Base-by-base conservation (phyloP, 371 early-diverging fungal genomes). In the Mortierella sp. region DNA sequence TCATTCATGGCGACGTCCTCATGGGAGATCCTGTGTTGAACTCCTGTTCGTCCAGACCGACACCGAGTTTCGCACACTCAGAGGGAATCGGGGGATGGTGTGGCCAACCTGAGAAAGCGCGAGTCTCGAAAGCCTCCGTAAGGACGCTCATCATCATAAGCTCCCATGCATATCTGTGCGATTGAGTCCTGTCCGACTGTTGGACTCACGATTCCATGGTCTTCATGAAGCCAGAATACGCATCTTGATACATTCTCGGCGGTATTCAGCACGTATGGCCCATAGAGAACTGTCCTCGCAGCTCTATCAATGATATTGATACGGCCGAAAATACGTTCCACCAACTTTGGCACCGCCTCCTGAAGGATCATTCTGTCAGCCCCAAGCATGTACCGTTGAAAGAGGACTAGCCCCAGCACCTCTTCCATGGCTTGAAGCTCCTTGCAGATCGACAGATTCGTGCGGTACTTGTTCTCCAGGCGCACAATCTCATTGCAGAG, bases 301-400 rank as follows among this genome's bases (percentile, higher is more conserved):
- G 13, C 54, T 1, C 28, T 19, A 31, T 60, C 34, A 63, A 72
- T 50, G 63, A 80, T 75, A n/a, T 55, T 80, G 63, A 80, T 71
- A 2, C 80, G 44, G 42, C 75, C 74, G 11, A 80, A 60, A 24
- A 72, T 72, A 65, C 57, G 63, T 21, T 80, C 80, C 70, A 75
- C 72, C 70, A 80, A 71, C 72, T 60, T 34, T 8, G 75, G 60
- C 38, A 74, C 60, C 8, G 44, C 72, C 7, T 34, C 21, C 4
- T 70, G 4, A 34, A 80, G 72, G 26, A 75, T 72, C 1, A 75
- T 48, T 10, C 28, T 58, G 6, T 73, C 48, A 44, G 34, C 72
- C 21, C 70, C 70, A 74, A 70, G 70, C 80, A 75, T 74, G 57
- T 70, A 74, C 24, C 80, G 70, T 28, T 75, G 80, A 71, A 70